These are phyloP conservation scores for Secale cereale DNA, from an alignment of 176 grass and related monocot genomes.

Conservation along the genomic window DNA sequence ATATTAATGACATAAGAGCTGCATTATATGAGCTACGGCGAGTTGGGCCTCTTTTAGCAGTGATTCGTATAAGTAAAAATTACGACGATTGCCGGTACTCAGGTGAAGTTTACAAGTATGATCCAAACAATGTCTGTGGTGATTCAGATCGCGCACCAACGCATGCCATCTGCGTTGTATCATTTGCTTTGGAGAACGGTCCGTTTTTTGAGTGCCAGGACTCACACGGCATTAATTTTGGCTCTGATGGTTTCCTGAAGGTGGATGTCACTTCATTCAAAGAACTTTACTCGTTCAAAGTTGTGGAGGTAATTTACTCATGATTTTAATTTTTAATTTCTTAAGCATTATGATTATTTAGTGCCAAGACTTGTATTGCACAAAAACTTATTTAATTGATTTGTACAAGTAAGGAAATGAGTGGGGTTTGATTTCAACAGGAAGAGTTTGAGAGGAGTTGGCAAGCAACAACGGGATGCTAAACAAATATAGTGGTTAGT, in stretches of 20 bases:
- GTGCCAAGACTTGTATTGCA: too few relatives aligned
- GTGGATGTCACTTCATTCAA: too few relatives aligned
- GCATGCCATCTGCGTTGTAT: background rate
- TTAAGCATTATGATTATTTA: too few relatives aligned
- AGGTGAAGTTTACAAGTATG: background rate
- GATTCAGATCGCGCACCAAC: background rate
- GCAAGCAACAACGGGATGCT: too few relatives aligned
- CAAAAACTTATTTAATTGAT: too few relatives aligned
- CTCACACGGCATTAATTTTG: background rate
- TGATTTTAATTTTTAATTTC: too few relatives aligned
- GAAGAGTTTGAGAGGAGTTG: too few relatives aligned
- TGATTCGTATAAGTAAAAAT: background rate
- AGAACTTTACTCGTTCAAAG: too few relatives aligned
- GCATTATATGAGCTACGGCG: background rate
- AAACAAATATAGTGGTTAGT: too few relatives aligned
- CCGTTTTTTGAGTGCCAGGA: background rate
- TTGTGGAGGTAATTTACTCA: too few relatives aligned
- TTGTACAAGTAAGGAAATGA: too few relatives aligned
- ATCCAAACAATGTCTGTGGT: background rate
- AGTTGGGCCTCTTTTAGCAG: background rate
- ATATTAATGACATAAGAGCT: background rate
- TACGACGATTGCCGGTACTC: background rate
- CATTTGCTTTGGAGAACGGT: background rate
- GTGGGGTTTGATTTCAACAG: too few relatives aligned
- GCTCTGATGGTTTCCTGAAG: background rate